Evolutionary conservation across 352 stramenopile genomes (phyloP).

Genomic region (Globisporangium spiculum): DNA sequence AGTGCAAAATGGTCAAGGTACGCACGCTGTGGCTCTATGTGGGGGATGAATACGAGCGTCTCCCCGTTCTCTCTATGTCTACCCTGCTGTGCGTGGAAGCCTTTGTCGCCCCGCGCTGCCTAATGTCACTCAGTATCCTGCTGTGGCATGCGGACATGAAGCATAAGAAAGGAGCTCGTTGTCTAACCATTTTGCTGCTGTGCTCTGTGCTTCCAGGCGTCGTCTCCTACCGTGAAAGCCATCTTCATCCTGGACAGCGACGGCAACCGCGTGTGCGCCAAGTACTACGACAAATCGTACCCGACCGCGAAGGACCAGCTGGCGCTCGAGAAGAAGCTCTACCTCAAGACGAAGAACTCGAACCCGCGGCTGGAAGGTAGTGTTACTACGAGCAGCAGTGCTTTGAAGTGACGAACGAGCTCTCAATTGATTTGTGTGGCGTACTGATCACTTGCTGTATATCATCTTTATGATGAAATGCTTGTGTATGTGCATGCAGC

Average conservation of each 20-base stretch:
- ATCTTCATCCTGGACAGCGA: conserved; percentile 89
- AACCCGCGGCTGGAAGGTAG: conserved; percentile 80
- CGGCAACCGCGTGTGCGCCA: conserved; percentile 87
- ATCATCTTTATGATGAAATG: background rate
- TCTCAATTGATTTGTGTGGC: background rate
- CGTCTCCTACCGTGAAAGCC: conserved; percentile 80
- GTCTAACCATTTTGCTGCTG: background rate
- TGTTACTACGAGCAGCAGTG: background rate
- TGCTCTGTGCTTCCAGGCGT: conserved; percentile 28
- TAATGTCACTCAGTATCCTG: background rate
- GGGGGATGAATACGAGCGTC: too few species aligned
- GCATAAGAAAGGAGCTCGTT: background rate
- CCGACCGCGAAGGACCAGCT: conserved; percentile 83
- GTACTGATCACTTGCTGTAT: background rate
- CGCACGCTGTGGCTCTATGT: conserved; percentile 2
- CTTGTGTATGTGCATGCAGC: conserved; percentile 28
- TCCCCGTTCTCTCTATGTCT: too few species aligned
- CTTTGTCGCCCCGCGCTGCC: background rate
- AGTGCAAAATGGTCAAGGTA: conserved; percentile 63
- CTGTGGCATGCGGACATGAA: background rate
- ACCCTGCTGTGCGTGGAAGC: background rate
- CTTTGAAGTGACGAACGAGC: background rate
- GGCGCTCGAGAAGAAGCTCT: conserved; percentile 88
- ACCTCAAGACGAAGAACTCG: conserved; percentile 88
- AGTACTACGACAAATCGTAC: conserved; percentile 92